Conservation (phyloP, 1,284 basidiomycete species). For the Ceratobasidium sp. region DNA sequence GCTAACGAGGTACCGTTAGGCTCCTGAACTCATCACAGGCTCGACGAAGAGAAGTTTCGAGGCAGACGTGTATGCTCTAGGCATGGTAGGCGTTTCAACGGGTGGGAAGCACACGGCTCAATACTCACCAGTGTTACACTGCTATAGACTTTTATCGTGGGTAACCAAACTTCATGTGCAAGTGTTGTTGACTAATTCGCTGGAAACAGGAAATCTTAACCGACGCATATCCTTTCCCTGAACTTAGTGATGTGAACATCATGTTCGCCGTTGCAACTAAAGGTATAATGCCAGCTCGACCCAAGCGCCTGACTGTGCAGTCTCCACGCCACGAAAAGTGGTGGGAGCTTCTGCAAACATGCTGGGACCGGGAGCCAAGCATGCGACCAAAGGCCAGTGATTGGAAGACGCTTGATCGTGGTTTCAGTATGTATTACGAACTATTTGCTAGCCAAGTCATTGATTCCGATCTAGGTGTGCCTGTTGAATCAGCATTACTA, state of each 20-base stretch:
- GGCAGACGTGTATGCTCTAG: conserved; percentile 14
- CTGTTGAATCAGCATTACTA: too few species aligned
- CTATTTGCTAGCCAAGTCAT: neutral
- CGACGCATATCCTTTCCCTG: neutral
- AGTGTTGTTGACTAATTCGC: neutral
- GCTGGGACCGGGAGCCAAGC: neutral
- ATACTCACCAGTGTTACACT: neutral
- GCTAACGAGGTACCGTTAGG: neutral
- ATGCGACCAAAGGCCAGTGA: neutral
- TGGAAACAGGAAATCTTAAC: neutral
- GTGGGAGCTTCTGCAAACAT: neutral
- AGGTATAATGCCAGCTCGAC: neutral
- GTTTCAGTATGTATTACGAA: neutral
- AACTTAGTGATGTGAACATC: neutral
- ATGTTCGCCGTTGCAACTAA: neutral
- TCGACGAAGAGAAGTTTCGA: neutral
- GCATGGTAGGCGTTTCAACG: conserved; percentile 1
- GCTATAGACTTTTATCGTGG: conserved; percentile 1
- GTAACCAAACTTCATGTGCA: neutral
- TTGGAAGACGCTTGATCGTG: neutral
- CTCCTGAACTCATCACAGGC: neutral
- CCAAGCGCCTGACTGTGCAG: neutral
- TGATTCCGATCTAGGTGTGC: too few species aligned
- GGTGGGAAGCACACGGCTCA: neutral
- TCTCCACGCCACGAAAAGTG: neutral